Percentiles rank a stretch among this genome's conserved stretches.
Evolutionary conservation across 75 land plant species (phyloP).

Genomic region (Selaginella tamariscina): DNA sequence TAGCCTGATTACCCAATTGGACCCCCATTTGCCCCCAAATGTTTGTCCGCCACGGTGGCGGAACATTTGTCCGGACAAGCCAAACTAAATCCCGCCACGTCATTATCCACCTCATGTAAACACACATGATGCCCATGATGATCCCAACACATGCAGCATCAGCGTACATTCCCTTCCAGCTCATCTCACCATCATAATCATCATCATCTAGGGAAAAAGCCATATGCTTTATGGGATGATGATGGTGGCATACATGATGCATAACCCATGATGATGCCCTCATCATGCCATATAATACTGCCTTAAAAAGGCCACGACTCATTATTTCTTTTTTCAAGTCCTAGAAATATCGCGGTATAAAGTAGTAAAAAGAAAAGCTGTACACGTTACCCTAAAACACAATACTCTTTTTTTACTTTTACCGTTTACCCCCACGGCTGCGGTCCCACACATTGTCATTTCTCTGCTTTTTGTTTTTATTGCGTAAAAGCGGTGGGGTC

Average conservation of each 20-base stretch:
- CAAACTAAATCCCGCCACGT: not conserved
- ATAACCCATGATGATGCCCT: not conserved
- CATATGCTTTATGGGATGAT: conserved; percentile 3
- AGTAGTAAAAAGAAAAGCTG: not conserved
- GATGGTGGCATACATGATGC: not conserved
- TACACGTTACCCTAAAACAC: not conserved
- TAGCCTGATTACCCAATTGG: not conserved
- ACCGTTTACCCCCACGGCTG: not conserved
- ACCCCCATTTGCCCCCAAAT: not conserved
- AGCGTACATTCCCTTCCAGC: not conserved
- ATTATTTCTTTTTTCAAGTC: not conserved
- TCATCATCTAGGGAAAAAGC: no score
- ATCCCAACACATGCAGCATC: no score
- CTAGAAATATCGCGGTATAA: not conserved
- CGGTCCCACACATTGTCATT: not conserved
- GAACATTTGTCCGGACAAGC: not conserved
- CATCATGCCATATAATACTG: not conserved
- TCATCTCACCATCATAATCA: no score
- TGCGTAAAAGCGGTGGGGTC: conserved; percentile 1
- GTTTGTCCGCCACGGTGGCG: not conserved
- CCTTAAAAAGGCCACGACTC: not conserved
- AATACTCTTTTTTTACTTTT: not conserved
- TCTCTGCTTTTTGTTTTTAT: not conserved
- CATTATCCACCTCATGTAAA: no score
- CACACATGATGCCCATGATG: no score